Base-by-base conservation (phyloP, 2,329 filamentous ascomycete genomes). In the Epichloe brachyelytri region DNA sequence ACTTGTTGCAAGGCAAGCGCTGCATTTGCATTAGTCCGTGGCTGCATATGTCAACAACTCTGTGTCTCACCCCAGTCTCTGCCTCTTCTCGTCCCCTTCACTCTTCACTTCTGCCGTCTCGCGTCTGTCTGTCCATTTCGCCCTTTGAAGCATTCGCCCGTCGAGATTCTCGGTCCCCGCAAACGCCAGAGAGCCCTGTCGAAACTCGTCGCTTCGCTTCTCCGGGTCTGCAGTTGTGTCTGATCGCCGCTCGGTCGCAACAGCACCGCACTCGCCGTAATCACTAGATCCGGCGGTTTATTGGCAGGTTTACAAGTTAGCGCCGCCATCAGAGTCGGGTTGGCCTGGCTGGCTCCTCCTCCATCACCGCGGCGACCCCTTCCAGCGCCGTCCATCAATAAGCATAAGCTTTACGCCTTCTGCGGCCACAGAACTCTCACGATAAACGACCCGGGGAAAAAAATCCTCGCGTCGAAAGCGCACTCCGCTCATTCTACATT, bases 281-380 rank as follows among this genome's bases (percentile, higher is more conserved):
- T 38, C 4, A 8, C 4, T 22, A 7, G 2, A 19, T 14, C 37
- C 7, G n/a, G n/a, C 8, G 30, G 30, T 30, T 30, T 30, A 30
- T 26, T 26, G 2, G 22, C 22, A 26, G 22, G 22, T 8, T 26
- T 26, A 26, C 1, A 26, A 26, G 22, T 30, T 30, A 30, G 26
- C 26, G 8, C 26, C 26, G 26, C 30, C 30, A 30, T 30, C 30
- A 30, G 8, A 30, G 30, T 30, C 30, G 30, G 22, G 19, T 41
- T 15, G 22, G 22, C 22, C 22, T 44, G 37, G 22, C 22, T 44
- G 37, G 22, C 12, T 34, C 40, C 20, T 30, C 14, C 20, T 30
- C 14, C 46, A 45, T 53, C 51, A 53, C 51, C 33, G 44, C 38
- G 34, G 51, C 51, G 51, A 53, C 51, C 22, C 40, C 10, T 30